Base-by-base conservation (phyloP, 805 yeast species). In the Cyberlindnera mississippiensis region DNA sequence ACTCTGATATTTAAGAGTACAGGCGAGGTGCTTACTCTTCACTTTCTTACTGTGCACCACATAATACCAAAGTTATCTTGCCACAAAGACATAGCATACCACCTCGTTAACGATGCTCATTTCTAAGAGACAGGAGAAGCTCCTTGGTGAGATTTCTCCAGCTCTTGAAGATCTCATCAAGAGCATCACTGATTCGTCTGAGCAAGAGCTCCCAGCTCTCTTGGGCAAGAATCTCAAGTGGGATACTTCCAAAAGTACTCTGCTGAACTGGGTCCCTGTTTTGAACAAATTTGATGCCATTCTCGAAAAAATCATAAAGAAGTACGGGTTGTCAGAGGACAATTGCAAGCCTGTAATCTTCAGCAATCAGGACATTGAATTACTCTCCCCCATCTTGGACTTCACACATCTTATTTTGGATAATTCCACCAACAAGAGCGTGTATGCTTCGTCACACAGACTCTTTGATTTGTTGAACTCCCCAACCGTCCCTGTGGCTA, bases 251-350 rank as follows among this genome's bases (percentile, higher is more conserved):
- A 69, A 78, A 46, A 85, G 84, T 28, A 84, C 86, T 51, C 62
- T 91, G 27, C 73, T 73, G 46, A 81, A 80, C 45, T 90, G 96
- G 93, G 75, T 85, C 22, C 74, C 82, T 0, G 78, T 86, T 1
- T 67, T 91, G 52, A 84, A 88, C 60, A 69, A 82, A 52, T 78
- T 90, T 55, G 96, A 90, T 57, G 72, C 68, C 11, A 71, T 86
- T 6, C 64, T 86, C 40, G 84, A 79, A 38, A 52, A 55, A 4
- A 65, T 73, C 17, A 73, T 84, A 13, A 63, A 63, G 7, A 76
- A 76, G 46, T 83, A 86, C 53, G 62, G 60, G 27, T 61, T 80
- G 40, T 71, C 67, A 28, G 68, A 68, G 12, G 73, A 72, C 15
- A 53, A 62, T 39, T 73, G 78, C 4, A 70, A 62, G 33, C 69